phyloP scores from a whole-genome alignment of 139 green algal species.

The Chlorella sp. region DNA sequence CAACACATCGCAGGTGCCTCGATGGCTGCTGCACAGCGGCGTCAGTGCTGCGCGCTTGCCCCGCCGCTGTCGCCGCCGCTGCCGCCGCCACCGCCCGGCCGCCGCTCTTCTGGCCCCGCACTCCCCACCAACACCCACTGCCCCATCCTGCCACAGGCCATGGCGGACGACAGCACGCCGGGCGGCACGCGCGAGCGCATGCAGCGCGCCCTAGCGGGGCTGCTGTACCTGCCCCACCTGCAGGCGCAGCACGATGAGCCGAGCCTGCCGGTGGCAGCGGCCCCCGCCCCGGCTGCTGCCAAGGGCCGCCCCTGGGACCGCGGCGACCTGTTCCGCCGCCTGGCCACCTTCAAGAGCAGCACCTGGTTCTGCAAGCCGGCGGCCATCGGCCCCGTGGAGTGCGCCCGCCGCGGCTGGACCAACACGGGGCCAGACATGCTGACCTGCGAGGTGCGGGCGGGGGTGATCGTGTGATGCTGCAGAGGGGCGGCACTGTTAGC shows the following conservation, averaged over 20 bases:
- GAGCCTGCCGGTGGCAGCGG: constrained; percentile 16
- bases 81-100: too few relatives aligned
- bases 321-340: constrained; percentile 65
- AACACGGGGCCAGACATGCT: constrained; percentile 70
- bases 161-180: too few relatives aligned
- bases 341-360: constrained; percentile 72
- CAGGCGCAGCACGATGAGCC: constrained; percentile 19
- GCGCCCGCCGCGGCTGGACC: constrained; percentile 70
- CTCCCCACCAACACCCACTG: too few relatives aligned
- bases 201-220: constrained; percentile 43
- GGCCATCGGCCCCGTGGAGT: constrained; percentile 63
- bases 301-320: constrained; percentile 68
- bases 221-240: constrained; percentile 53
- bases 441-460: constrained; percentile 59
- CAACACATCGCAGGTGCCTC: too few relatives aligned
- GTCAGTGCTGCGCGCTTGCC: too few relatives aligned
- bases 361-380: constrained; percentile 84
- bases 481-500: too few relatives aligned
- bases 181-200: constrained; percentile 30
- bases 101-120: too few relatives aligned
- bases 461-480: not conserved
- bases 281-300: not conserved
- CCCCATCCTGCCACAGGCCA: too few relatives aligned
- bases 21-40: too few relatives aligned
- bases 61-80: too few relatives aligned